Evolutionary conservation across 208 protist species (phyloP).

Genomic region (Wallacemonas sp.): DNA sequence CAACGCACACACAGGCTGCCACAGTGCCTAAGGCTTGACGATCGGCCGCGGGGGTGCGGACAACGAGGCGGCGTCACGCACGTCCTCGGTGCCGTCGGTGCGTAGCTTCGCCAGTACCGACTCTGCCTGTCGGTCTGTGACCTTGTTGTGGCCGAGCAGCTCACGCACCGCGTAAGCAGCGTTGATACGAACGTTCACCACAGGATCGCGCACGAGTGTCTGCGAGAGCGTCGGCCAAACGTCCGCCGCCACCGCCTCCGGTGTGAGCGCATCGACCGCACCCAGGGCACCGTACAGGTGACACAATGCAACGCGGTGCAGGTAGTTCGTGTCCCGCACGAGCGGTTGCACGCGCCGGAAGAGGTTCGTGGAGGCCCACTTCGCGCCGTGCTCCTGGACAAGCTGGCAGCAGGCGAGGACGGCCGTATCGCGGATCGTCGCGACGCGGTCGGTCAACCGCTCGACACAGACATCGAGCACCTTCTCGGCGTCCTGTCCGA

Average conservation of each 20-base stretch:
- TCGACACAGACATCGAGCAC: conserved; percentile 80
- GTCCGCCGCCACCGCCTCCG: conserved; percentile 32
- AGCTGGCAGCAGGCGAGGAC: conserved; percentile 83
- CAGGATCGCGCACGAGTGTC: conserved; percentile 54
- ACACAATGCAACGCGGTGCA: conserved; percentile 75
- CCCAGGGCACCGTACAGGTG: conserved; percentile 73
- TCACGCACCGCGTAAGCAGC: conserved; percentile 63
- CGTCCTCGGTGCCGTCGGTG: conserved; percentile 64
- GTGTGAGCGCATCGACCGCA: conserved; percentile 46
- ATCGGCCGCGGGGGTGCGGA: conserved; percentile 10
- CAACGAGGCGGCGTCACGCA: conserved; percentile 48
- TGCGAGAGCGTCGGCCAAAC: conserved; percentile 65
- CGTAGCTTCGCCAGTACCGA: conserved; percentile 50
- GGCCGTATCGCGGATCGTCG: conserved; percentile 80
- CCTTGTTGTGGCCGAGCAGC: conserved; percentile 42
- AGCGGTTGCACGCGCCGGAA: conserved; percentile 67
- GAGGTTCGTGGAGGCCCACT: conserved; percentile 58
- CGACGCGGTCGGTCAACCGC: conserved; percentile 80
- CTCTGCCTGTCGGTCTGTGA: conserved; percentile 44
- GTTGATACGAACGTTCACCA: conserved; percentile 86
- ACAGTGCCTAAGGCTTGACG: neutral
- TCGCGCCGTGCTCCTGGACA: conserved; percentile 55
- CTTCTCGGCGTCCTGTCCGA: conserved; percentile 65
- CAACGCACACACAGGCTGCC: neutral
- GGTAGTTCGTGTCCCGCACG: conserved; percentile 60